A percentile compares a stretch with the other conserved stretches of the same genome.
Evolutionary conservation across 2,329 filamentous ascomycete genomes (phyloP).

Genomic region (Cephalotrichum gorgonifer): DNA sequence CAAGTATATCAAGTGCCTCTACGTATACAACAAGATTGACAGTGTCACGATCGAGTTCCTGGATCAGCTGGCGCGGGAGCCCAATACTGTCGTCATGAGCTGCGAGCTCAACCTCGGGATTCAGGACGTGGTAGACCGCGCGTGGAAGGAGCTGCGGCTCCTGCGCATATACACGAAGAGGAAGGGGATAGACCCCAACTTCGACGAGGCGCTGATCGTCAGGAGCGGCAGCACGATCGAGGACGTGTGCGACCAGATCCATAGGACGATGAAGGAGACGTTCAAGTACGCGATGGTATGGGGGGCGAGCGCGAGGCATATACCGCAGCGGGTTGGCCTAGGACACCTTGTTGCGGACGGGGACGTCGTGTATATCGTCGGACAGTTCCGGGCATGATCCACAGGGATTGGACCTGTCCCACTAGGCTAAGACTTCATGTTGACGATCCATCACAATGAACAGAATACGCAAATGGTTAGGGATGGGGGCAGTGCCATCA

Average conservation of each 20-base stretch:
- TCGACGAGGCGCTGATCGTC: slow-evolving; percentile 86
- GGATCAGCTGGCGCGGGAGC: slow-evolving; percentile 83
- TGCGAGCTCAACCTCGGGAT: slow-evolving; percentile 94
- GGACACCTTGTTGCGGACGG: slow-evolving; percentile 66
- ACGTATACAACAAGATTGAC: slow-evolving; percentile 99
- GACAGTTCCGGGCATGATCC: slow-evolving; percentile 48
- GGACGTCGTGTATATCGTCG: slow-evolving; percentile 59
- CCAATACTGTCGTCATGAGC: slow-evolving; percentile 91
- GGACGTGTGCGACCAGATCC: slow-evolving; percentile 93
- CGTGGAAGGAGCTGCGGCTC: slow-evolving; percentile 85
- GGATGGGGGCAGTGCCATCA: slow-evolving; percentile 1
- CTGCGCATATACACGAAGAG: slow-evolving; percentile 96
- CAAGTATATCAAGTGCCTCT: slow-evolving; percentile 91
- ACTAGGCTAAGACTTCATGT: too few species aligned
- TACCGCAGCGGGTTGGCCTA: slow-evolving; percentile 87
- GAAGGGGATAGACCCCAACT: slow-evolving; percentile 83
- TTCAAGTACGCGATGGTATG: slow-evolving; percentile 99
- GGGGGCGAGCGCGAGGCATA: slow-evolving; percentile 90
- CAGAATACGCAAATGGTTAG: too few species aligned
- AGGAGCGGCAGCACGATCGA: slow-evolving; percentile 80
- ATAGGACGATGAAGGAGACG: slow-evolving; percentile 89
- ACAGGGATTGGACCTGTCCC: neutral
- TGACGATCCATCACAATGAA: too few species aligned
- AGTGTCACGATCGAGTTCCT: slow-evolving; percentile 87
- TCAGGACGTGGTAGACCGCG: slow-evolving; percentile 84